Base-by-base conservation (phyloP, 208 protist genomes). In the Leptomonas pyrrhocoris region DNA sequence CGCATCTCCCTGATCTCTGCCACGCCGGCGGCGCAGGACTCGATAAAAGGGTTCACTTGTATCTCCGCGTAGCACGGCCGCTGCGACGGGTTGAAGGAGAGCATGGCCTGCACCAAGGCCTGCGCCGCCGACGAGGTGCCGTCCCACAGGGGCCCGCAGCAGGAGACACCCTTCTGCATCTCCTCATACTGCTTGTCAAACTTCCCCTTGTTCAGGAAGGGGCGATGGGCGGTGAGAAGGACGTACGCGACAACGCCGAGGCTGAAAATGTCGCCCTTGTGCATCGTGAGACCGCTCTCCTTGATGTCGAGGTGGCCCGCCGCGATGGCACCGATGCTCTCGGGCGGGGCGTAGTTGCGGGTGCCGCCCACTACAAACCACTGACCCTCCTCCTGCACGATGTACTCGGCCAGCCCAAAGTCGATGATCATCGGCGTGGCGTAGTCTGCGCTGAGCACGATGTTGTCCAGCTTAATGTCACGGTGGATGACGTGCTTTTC, bases 391-490 rank as follows among this genome's bases (percentile, higher is more conserved):
- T 62, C 66, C 18, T 67, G 34, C 4, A 59, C 40, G 18, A 81
- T 71, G 53, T 83, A 83, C 74, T 94, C 83, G 1, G 92, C 86
- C 59, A 95, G 68, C 15, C 92, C 89, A 74, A 96, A 94, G 68
- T 96, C 92, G 55, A 96, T 94, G 48, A 96, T 77, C 72, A 90
- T 89, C 30, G 75, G 81, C 25, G 57, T 67, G 34, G 49, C 68
- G 78, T 81, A 92, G 63, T 96, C 88, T 3, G 62, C 67, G 38
- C 69, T 83, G 40, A 96, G 60, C 27, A 94, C 82, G 58, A 96
- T 95, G 66, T 96, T 96, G 49, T 94, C 88, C 42, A 82, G 73
- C 65, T 96, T 96, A 27, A 96, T 86, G 68, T 96, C 92, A 36
- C 89, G 83, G 61, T 96, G 92, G 16, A 95, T 80, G 40, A 95